These are phyloP conservation scores for Dendrobium officinale DNA, from an alignment of 106 monocot species.

Conservation along the genomic window DNA sequence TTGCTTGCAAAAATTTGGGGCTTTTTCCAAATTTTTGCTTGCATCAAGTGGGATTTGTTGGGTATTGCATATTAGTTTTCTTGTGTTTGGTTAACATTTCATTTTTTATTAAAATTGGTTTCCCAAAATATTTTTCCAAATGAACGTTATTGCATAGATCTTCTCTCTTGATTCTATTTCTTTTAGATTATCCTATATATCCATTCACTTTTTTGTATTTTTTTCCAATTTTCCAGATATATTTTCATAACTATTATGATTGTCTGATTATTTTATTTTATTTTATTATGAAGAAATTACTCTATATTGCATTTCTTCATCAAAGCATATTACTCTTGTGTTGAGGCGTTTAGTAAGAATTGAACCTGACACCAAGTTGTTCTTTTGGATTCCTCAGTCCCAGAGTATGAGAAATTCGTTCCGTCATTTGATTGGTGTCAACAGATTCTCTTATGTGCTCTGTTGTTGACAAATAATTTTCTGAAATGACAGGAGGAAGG, in stretches of 20 bases:
- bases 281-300: background rate
- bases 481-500: conserved; percentile 47
- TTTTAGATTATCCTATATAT: background rate
- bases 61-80: too few species aligned
- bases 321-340: background rate
- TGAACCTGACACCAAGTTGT: background rate
- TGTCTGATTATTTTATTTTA: background rate
- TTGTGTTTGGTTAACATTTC: too few species aligned
- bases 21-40: too few species aligned
- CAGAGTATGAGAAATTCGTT: background rate
- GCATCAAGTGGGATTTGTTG: too few species aligned
- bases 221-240: background rate
- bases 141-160: too few species aligned
- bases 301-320: background rate
- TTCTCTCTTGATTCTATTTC: background rate
- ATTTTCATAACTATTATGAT: background rate
- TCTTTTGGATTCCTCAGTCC: background rate
- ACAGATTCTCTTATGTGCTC: background rate
- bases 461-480: conserved; percentile 2
- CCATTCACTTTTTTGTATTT: background rate
- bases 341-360: background rate
- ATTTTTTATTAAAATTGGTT: too few species aligned
- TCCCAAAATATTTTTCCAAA: too few species aligned
- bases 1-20: too few species aligned
- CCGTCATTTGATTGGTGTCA: background rate